Percentiles rank a stretch among this genome's conserved stretches.
Evolutionary conservation across 495 filamentous ascomycete genomes (phyloP).

Genomic region (Hypoxylon crocopeplum): DNA sequence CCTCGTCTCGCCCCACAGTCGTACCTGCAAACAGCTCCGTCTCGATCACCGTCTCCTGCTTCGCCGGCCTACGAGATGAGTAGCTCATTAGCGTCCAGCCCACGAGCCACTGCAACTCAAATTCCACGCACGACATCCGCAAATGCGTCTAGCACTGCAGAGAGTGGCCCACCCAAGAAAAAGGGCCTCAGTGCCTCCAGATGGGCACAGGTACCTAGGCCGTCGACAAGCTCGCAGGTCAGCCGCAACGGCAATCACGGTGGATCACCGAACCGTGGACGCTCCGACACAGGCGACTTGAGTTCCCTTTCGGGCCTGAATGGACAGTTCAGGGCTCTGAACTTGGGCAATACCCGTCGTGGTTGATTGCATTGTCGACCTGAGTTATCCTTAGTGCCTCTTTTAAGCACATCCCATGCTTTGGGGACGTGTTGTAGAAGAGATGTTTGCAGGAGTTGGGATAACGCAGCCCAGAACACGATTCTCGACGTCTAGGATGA

Average conservation of each 20-base stretch:
- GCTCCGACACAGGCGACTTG: not conserved
- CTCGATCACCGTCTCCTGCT: not conserved
- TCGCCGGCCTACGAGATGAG: not conserved
- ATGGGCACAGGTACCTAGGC: not conserved
- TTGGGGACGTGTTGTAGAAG: not conserved
- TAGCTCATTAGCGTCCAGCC: not conserved
- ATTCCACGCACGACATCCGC: not conserved
- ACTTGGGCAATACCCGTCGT: not conserved
- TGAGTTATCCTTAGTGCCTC: not conserved
- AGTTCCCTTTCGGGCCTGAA: constrained; percentile 6
- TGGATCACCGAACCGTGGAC: not conserved
- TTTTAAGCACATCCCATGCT: not conserved
- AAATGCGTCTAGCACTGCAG: too few relatives aligned
- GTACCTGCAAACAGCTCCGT: not conserved
- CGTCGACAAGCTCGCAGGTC: not conserved
- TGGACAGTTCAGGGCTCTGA: not conserved
- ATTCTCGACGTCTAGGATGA: not conserved
- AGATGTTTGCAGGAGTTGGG: not conserved
- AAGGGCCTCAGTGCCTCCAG: not conserved
- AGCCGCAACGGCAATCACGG: not conserved
- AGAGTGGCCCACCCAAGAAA: not conserved
- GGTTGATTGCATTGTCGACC: not conserved
- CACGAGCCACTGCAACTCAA: not conserved
- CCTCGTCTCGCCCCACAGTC: too few relatives aligned
- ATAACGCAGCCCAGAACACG: not conserved